These are phyloP conservation scores for Pichia deserticola DNA, from an alignment of 805 yeast genomes.

Conservation along the genomic window DNA sequence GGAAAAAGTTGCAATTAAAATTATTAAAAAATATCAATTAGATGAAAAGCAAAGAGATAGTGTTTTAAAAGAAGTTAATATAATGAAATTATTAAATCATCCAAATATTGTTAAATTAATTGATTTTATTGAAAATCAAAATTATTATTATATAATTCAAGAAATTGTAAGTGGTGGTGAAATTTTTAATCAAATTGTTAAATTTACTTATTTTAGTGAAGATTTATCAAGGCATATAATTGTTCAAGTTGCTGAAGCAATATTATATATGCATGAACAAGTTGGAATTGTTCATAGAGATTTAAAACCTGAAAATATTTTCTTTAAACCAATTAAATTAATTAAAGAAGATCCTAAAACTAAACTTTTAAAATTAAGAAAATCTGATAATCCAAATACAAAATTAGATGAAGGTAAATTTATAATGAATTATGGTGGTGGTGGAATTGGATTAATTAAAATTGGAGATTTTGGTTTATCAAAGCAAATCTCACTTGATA, in stretches of 20 bases:
- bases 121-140: slow-evolving; percentile 56
- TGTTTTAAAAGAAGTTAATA: slow-evolving; percentile 72
- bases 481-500: slow-evolving; percentile 78
- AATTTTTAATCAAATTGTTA: slow-evolving; percentile 71
- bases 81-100: slow-evolving; percentile 60
- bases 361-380: slow-evolving; percentile 33
- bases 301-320: slow-evolving; percentile 71
- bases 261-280: slow-evolving; percentile 62
- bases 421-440: slow-evolving; percentile 77
- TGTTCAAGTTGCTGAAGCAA: slow-evolving; percentile 60
- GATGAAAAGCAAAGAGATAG: slow-evolving; percentile 56
- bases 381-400: slow-evolving; percentile 59
- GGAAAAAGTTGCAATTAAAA: slow-evolving; percentile 44
- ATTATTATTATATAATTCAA: slow-evolving; percentile 60
- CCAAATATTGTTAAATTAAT: slow-evolving; percentile 58
- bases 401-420: slow-evolving; percentile 88
- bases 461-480: slow-evolving; percentile 94
- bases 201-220: slow-evolving; percentile 69
- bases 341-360: slow-evolving; percentile 31
- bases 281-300: slow-evolving; percentile 80
- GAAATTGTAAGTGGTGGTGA: slow-evolving; percentile 76
- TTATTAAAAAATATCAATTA: slow-evolving; percentile 63
- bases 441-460: slow-evolving; percentile 83
- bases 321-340: slow-evolving; percentile 53
- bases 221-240: slow-evolving; percentile 67